These are phyloP conservation scores for Epichloe uncinata DNA, from an alignment of 2,329 filamentous ascomycete genomes.

Conservation along the genomic window DNA sequence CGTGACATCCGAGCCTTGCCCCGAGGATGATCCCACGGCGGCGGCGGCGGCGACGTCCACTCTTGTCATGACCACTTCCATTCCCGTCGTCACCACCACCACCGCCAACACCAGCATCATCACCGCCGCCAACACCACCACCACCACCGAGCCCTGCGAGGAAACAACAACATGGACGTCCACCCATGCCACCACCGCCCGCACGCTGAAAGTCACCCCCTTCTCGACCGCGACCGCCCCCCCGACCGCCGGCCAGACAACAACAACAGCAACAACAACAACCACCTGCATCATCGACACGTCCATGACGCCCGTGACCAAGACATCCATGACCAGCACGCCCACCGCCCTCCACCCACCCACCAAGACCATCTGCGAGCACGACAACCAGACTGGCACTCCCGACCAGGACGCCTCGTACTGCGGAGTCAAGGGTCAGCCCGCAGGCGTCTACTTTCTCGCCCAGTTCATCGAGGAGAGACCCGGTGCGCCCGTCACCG, in stretches of 20 bases:
- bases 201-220: not conserved
- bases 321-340: constrained; percentile 13
- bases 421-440: constrained; percentile 26
- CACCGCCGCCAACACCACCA: not conserved
- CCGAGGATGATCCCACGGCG: not conserved
- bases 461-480: constrained; percentile 25
- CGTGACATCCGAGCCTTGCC: constrained; percentile 1
- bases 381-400: constrained; percentile 16
- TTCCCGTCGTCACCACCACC: not conserved
- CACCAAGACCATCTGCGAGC: constrained; percentile 20
- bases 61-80: not conserved
- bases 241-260: not conserved
- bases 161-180: not conserved
- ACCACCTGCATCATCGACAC: constrained; percentile 20
- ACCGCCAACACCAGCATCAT: not conserved
- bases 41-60: not conserved
- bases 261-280: too few relatives aligned
- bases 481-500: constrained; percentile 19
- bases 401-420: constrained; percentile 18
- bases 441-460: constrained; percentile 23
- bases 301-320: constrained; percentile 18
- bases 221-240: not conserved
- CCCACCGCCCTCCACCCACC: constrained; percentile 12
- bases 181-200: not conserved
- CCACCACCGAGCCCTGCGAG: constrained; percentile 4